Base-by-base conservation (phyloP, 176 grass and related monocot genomes). In the Rhynchospora tenuis region DNA sequence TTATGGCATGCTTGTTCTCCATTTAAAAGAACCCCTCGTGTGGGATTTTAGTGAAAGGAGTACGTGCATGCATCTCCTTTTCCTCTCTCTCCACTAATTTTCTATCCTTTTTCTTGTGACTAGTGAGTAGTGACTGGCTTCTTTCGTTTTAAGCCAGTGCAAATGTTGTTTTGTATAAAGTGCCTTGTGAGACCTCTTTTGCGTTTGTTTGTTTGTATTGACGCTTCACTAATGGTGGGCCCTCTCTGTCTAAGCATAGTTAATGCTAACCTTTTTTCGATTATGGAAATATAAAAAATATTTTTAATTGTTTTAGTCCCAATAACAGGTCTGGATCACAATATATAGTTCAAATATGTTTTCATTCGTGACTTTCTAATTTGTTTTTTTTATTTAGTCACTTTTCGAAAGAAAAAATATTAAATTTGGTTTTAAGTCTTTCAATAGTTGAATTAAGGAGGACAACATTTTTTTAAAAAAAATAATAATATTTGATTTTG, bases 131-230 rank as follows among this genome's bases (percentile, higher is more conserved):
- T 82, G 59, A 82, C 42, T 66, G 80, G 80, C 80, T 82, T 82
- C 80, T 82, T 82, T 82, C 80, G 22, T 52, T 82, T 63, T 65
- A 65, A 66, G 80, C 61, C 80, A 67, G 62, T 82, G 80, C 80
- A 82, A 52, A 82, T 67, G 80, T 82, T 48, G 80, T 28, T 82
- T 82, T 82, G 59, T 51, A 48, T n/a, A 65, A 10, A 82, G 13
- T 63, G 59, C 62, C 9, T 82, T 82, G 15, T 66, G 44, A 52
- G 80, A 63, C 61, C 46, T 64, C 20, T 52, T 82, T 67, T 28
- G 80, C 46, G 14, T 55, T 76, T 76, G 73, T 76, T 67, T 75
- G 38, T 66, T 51, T 82, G 59, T 52, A 51, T 82, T 82, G 80
- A 64, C 62, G 43, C 23, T 82, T 66, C 14, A 45, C 44, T 82